Evolutionary conservation across 2,329 filamentous ascomycete genomes (phyloP).

Genomic region (Fusarium cyanostomum): DNA sequence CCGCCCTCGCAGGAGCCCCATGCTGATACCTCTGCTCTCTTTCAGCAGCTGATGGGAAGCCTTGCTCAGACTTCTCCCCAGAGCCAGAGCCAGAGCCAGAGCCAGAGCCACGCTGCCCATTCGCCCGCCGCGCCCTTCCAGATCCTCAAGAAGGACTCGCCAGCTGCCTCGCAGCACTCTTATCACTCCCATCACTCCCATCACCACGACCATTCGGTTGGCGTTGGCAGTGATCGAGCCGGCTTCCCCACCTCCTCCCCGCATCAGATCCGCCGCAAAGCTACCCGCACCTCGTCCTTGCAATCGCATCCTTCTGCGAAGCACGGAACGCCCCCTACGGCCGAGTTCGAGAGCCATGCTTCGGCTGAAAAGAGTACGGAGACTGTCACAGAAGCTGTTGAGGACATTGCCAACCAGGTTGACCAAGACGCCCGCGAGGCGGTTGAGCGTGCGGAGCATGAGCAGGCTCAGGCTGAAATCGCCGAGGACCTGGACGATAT

Average conservation of each 20-base stretch:
- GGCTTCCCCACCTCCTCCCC: constrained; percentile 56
- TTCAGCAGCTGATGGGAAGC: constrained; percentile 52
- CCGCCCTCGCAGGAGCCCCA: constrained; percentile 50
- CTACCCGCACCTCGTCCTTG: constrained; percentile 49
- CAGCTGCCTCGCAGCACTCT: constrained; percentile 49
- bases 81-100: constrained; percentile 52
- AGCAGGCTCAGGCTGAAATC: constrained; percentile 59
- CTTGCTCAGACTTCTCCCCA: constrained; percentile 54
- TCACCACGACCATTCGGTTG: constrained; percentile 49
- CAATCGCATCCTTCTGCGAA: constrained; percentile 43
- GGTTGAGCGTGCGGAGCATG: constrained; percentile 64
- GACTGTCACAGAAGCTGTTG: constrained; percentile 76
- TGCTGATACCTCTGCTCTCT: constrained; percentile 49
- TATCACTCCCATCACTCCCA: constrained; percentile 52
- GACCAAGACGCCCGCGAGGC: constrained; percentile 70
- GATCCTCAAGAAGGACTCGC: constrained; percentile 62
- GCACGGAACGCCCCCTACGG: constrained; percentile 44
- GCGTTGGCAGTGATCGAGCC: constrained; percentile 55
- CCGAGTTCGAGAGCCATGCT: constrained; percentile 45
- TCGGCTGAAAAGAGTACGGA: constrained; percentile 69
- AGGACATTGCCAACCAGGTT: constrained; percentile 66
- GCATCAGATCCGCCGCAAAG: constrained; percentile 53
- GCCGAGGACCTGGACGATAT: constrained; percentile 57
- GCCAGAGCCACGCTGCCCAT: constrained; percentile 46
- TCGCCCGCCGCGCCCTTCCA: constrained; percentile 52